phyloP scores from a whole-genome alignment of 2,329 filamentous ascomycete genomes.

The Fusarium solani-melongenae region DNA sequence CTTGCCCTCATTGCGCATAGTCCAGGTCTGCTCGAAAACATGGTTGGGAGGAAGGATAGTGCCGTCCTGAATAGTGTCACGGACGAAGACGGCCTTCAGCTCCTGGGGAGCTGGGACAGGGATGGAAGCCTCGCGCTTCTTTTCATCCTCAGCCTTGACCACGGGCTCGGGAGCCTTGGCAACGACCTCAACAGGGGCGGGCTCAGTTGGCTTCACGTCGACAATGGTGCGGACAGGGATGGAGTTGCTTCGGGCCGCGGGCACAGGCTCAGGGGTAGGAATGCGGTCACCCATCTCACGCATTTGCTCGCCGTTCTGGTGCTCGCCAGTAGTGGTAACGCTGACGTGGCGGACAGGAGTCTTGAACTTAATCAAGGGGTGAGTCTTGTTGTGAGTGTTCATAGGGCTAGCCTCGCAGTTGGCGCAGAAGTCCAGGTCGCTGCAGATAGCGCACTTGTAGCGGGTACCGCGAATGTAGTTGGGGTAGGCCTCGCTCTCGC shows the following conservation, averaged over 20 bases:
- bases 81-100: conserved; percentile 73
- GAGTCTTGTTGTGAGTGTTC: conserved; percentile 92
- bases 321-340: conserved; percentile 85
- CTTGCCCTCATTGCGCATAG: conserved; percentile 84
- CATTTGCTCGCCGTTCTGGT: conserved; percentile 72
- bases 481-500: conserved; percentile 61
- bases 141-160: conserved; percentile 34
- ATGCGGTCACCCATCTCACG: conserved; percentile 76
- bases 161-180: conserved; percentile 16
- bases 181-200: conserved; percentile 26
- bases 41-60: conserved; percentile 76
- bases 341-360: conserved; percentile 89
- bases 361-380: conserved; percentile 97
- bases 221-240: conserved; percentile 76
- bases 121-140: conserved; percentile 15
- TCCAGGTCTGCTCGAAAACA: conserved; percentile 91
- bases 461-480: conserved; percentile 87
- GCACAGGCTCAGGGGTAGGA: conserved; percentile 55
- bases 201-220: conserved; percentile 73
- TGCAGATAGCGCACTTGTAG: conserved; percentile 97
- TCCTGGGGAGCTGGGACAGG: conserved; percentile 40
- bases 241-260: conserved; percentile 59
- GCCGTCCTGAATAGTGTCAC: conserved; percentile 83
- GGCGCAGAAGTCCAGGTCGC: conserved; percentile 95
- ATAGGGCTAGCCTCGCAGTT: conserved; percentile 89